Base-by-base conservation (phyloP, 805 yeast genomes). In the Torulaspora delbrueckii region DNA sequence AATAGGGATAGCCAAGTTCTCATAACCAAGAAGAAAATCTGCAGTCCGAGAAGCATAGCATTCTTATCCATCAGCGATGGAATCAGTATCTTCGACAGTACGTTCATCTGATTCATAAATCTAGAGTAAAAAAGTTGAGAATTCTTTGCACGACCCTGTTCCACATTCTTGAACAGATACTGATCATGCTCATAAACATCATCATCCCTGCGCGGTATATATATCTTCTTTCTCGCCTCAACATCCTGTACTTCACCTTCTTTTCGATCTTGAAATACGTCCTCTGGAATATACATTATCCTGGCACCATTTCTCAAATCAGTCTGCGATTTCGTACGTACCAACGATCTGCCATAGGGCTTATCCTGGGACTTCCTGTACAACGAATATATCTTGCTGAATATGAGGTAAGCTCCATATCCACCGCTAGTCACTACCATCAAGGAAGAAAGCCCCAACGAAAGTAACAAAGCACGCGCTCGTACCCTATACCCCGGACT, bases 1-100 rank as follows among this genome's bases (percentile, higher is more conserved):
- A 89, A 68, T 45, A 90, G 72, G 24, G 93, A 84, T 48, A 90
- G 73, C 84, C 90, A 90, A 0, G 98, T 90, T 65, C 98, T 74
- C 52, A 87, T 73, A 18, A 87, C 71, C 33, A 90, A 72, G 55
- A 88, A 85, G 49, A 79, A 71, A 46, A 90, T 79, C 59, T 90
- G 96, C 6, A 86, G 71, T 2, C 78, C 63, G 35, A 90, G 67
- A 38, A 86, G 67, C 14, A 78, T 73, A 0, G 88, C 73, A 58
- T 86, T 87, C 57, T 78, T 80, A 51, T 85, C 79, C 48, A 76
- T 73, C 49, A 84, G 61, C 43, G 76, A 77, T 0, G 97, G 97
- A n/a, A 89, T 79, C 53, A 90, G 70, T 32, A 90, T 84, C 56
- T 79, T 76, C 84, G 95, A 84, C 33, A 90, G 77, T 27, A 90